Percentiles rank a stretch among this genome's conserved stretches.
Conservation (phyloP, 257 asterid species). For the Capsicum chinense region DNA sequence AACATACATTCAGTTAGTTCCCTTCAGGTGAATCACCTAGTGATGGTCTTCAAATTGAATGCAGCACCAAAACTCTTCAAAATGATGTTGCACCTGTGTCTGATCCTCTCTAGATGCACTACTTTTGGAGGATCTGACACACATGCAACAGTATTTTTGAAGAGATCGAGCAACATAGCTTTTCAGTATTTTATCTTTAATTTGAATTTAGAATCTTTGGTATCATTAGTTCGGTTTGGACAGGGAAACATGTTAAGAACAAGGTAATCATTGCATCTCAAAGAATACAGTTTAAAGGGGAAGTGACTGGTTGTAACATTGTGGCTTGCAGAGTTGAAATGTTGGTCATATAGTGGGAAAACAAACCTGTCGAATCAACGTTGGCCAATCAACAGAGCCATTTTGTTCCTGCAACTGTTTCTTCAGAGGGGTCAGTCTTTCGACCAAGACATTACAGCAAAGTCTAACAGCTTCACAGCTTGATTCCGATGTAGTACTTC, state of each 20-base stretch:
- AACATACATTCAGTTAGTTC: background rate
- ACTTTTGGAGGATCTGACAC: too few relatives aligned
- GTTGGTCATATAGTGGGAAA: background rate
- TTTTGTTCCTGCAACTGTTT: conserved; percentile 52
- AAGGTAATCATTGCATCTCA: background rate
- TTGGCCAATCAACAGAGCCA: conserved; percentile 60
- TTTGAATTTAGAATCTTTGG: background rate
- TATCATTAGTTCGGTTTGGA: background rate
- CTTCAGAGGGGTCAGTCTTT: conserved; percentile 55
- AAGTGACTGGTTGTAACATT: background rate
- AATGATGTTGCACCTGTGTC: too few relatives aligned
- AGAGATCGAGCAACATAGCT: too few relatives aligned
- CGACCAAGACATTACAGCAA: conserved; percentile 68
- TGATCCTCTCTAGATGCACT: too few relatives aligned
- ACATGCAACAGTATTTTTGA: too few relatives aligned
- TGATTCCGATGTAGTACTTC: conserved; percentile 83
- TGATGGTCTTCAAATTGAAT: background rate
- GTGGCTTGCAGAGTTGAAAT: conserved; percentile 4
- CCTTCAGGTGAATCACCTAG: background rate
- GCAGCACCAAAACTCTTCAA: background rate
- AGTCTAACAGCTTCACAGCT: conserved; percentile 75
- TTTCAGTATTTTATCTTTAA: background rate
- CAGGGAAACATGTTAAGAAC: background rate
- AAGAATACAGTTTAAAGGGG: background rate
- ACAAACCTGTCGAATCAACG: conserved; percentile 58